Conservation (phyloP, 2,329 filamentous ascomycete species). For the Arthrobotrys sphaeroides region DNA sequence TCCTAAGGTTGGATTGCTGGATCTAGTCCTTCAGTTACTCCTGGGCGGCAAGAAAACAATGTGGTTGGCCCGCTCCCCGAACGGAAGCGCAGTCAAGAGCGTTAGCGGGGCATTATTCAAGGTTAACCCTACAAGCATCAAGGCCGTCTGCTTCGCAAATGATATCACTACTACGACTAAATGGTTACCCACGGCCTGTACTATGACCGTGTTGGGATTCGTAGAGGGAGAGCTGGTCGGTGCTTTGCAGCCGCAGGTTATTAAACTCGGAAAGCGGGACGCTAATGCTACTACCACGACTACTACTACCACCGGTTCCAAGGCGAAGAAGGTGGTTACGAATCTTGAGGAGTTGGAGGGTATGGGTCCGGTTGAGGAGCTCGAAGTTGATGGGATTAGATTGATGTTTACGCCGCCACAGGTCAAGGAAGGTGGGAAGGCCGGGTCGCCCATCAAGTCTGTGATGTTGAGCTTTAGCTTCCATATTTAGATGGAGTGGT, state of each 20-base stretch:
- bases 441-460: constrained; percentile 3
- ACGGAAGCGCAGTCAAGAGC: constrained; percentile 6
- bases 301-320: no score
- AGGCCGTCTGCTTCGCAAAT: constrained; percentile 25
- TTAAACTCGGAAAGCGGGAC: not conserved
- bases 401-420: constrained; percentile 3
- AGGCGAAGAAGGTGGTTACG: not conserved
- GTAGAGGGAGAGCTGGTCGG: constrained; percentile 11
- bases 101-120: constrained; percentile 3
- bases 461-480: constrained; percentile 24
- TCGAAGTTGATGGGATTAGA: constrained; percentile 33
- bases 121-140: constrained; percentile 2
- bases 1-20: constrained; percentile 16
- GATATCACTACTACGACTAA: constrained; percentile 9
- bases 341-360: not conserved
- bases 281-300: not conserved
- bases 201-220: constrained; percentile 6
- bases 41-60: constrained; percentile 40
- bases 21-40: constrained; percentile 21
- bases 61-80: constrained; percentile 5
- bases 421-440: not conserved
- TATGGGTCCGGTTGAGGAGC: not conserved
- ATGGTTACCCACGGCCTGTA: constrained; percentile 12
- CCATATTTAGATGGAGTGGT: not conserved
- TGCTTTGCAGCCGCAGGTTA: constrained; percentile 1